Evolutionary conservation across 169 alveolate species (phyloP), one percentile per base, ranked within the genome.

Genomic region (Perkinsus chesapeaki): DNA sequence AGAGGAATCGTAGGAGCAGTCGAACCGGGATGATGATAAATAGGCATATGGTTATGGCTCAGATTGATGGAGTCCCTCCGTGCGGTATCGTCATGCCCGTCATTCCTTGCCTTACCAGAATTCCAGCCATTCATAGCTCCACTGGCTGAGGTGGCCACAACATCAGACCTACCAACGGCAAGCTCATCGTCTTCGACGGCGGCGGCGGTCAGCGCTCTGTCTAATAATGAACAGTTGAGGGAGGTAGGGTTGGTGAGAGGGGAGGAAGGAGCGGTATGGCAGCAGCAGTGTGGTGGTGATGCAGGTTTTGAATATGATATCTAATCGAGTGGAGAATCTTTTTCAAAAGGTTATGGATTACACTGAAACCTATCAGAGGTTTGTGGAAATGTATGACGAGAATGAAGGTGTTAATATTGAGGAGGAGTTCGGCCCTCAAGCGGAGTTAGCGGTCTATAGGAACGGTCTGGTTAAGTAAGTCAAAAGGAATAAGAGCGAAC

Each of bases 41-140:
- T 5, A 43, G 16, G 60, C 23, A 16, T 9, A 43, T 5, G 16
- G 60, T 43, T 16, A 5, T 43, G 5, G 23, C 60, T 31, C 0
- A 91, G 92, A 20, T 48, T 95, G 73, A 91, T 91, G 27, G 95
- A 95, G 38, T 93, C 95, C 37, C 36, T 93, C 92, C 73, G 93
- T 19, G 91, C 95, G 23, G 93, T 94, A 39, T 94, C 95, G 20
- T n/a, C 91, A n/a, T 72, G 39, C 90, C 93, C 93, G 34, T 23
- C 95, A 0, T 92, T 94, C 92, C 39, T 31, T 12, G 92, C 91
- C 91, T 94, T 94, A 16, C 93, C 93, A 39, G 95, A 95, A 72
- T 92, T 95, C 92, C 90, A 82, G 20, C 93, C 95, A 72, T 95
- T 95, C 94, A 93, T 94, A 0, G 93, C 92, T 39, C 95, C 95